Evolutionary conservation across 208 protist species (phyloP).

Genomic region (Wallacemonas rigidus): DNA sequence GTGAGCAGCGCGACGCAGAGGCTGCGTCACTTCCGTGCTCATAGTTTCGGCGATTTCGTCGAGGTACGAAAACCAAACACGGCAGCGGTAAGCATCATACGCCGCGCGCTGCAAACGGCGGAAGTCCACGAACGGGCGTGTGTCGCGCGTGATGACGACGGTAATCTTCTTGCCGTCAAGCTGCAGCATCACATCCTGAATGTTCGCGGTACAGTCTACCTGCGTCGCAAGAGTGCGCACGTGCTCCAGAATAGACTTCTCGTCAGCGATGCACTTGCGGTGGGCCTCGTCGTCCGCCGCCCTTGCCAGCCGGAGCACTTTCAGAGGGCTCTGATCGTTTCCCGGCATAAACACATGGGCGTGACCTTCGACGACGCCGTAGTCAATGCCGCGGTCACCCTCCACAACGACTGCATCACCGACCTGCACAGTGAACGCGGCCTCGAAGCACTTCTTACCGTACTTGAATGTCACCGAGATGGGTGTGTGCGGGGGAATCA

Average conservation of each 20-base stretch:
- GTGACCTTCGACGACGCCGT: constrained; percentile 54
- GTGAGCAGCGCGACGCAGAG: constrained; percentile 23
- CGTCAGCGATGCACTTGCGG: constrained; percentile 32
- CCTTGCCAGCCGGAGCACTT: constrained; percentile 40
- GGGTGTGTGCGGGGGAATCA: constrained; percentile 27
- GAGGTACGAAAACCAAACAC: constrained; percentile 81
- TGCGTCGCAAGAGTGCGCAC: constrained; percentile 54
- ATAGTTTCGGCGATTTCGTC: constrained; percentile 77
- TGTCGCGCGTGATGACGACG: constrained; percentile 60
- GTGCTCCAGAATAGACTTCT: constrained; percentile 48
- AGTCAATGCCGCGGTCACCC: constrained; percentile 73
- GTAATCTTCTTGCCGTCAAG: constrained; percentile 82
- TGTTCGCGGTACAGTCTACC: constrained; percentile 45
- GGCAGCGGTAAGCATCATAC: constrained; percentile 78
- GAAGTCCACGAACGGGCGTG: constrained; percentile 70
- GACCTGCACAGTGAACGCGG: constrained; percentile 33
- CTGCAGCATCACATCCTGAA: constrained; percentile 77
- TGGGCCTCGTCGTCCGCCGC: constrained; percentile 44
- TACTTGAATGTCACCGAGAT: constrained; percentile 76
- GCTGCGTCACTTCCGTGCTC: constrained; percentile 50
- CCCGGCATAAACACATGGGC: constrained; percentile 16
- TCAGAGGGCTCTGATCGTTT: constrained; percentile 4
- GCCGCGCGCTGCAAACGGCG: constrained; percentile 70
- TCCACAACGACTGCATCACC: constrained; percentile 67
- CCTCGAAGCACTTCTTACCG: constrained; percentile 49